Conservation (phyloP, 768 basidiomycete species). For the Pleurotus tuber-regium region DNA sequence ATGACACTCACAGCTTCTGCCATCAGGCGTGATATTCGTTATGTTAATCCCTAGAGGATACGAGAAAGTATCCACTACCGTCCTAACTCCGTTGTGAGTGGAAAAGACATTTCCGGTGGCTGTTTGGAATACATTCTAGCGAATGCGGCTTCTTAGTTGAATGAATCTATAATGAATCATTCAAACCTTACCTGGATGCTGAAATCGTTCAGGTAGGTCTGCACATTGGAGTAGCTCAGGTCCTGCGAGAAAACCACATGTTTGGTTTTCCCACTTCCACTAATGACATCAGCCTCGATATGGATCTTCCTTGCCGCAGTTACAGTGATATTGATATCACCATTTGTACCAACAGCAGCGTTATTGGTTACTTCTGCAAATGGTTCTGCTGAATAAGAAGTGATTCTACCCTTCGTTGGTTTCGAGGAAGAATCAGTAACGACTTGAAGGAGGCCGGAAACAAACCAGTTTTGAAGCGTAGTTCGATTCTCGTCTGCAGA, state of each 20-base stretch:
- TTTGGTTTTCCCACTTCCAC: constrained; percentile 57
- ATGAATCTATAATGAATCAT: no score
- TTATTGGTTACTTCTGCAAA: constrained; percentile 52
- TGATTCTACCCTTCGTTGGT: constrained; percentile 70
- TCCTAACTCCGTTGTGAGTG: constrained; percentile 38
- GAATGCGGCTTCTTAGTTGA: constrained; percentile 1
- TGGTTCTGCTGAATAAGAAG: constrained; percentile 50
- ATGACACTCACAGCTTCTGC: constrained; percentile 32
- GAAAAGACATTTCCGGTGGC: constrained; percentile 35
- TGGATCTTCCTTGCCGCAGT: constrained; percentile 52
- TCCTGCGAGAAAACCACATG: constrained; percentile 62
- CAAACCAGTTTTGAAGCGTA: constrained; percentile 77
- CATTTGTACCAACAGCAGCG: constrained; percentile 37
- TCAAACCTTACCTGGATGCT: constrained; percentile 31
- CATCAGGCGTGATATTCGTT: constrained; percentile 30
- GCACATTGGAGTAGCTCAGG: constrained; percentile 58
- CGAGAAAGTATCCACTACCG: constrained; percentile 39
- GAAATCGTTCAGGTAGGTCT: constrained; percentile 53
- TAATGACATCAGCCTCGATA: constrained; percentile 59
- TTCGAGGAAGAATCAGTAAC: constrained; percentile 57
- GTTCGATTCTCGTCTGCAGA: constrained; percentile 64
- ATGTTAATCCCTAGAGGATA: constrained; percentile 48
- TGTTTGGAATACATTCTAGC: constrained; percentile 41
- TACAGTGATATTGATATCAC: constrained; percentile 62
- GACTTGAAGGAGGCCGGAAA: constrained; percentile 70